Conservation (phyloP, 2,329 filamentous ascomycete species). For the Aspergillus calidoustus region DNA sequence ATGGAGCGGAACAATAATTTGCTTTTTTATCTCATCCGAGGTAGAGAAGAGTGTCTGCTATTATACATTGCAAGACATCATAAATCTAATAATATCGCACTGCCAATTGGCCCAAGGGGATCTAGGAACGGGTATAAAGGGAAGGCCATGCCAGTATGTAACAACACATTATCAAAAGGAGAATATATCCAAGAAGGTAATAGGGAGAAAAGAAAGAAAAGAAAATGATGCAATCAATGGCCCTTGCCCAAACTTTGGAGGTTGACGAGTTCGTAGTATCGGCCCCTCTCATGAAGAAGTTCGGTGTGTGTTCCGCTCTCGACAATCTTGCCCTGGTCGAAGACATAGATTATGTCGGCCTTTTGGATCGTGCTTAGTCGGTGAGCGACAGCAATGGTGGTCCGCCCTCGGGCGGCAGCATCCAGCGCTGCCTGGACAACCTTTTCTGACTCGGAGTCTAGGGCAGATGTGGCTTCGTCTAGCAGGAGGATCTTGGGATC, state of each 20-base stretch:
- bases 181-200: constrained; percentile 11
- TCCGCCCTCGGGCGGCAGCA: constrained; percentile 79
- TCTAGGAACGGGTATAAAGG: not conserved
- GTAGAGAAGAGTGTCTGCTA: constrained; percentile 11
- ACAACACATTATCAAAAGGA: constrained; percentile 4
- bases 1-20: constrained; percentile 5
- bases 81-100: constrained; percentile 6
- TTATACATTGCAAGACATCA: constrained; percentile 2
- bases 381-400: constrained; percentile 94
- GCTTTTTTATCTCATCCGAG: not conserved
- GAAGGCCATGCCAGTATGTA: constrained; percentile 2
- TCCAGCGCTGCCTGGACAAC: constrained; percentile 74
- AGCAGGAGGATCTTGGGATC: constrained; percentile 85
- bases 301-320: constrained; percentile 82
- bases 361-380: constrained; percentile 91
- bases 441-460: constrained; percentile 56
- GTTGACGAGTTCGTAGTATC: constrained; percentile 79
- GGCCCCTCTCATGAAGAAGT: constrained; percentile 69
- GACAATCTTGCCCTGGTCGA: constrained; percentile 84
- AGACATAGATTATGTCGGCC: constrained; percentile 95
- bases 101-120: constrained; percentile 6
- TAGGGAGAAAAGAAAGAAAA: constrained; percentile 8
- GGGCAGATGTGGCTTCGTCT: constrained; percentile 71
- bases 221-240: constrained; percentile 25
- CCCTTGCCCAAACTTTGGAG: constrained; percentile 75